These are phyloP conservation scores for Aspergillus caelatus DNA, from an alignment of 2,329 filamentous ascomycete species.

Conservation along the genomic window DNA sequence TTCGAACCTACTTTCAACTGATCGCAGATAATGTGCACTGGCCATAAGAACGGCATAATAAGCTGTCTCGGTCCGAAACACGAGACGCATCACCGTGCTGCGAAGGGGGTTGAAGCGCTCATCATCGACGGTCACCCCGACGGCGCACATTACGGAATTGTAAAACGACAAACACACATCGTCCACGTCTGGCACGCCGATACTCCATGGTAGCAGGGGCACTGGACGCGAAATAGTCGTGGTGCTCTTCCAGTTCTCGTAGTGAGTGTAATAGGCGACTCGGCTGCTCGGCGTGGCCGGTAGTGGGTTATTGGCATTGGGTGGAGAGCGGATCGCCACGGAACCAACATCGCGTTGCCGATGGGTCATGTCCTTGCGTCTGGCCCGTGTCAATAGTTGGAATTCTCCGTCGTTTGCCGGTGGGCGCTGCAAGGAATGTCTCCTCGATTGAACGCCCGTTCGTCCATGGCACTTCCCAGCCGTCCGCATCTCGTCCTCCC, in stretches of 20 bases:
- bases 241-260: neutral
- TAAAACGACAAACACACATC: constrained; percentile 8
- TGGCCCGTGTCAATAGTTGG: neutral
- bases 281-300: neutral
- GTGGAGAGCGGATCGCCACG: neutral
- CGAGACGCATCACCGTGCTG: constrained; percentile 11
- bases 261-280: neutral
- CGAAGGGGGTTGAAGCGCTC: constrained; percentile 8
- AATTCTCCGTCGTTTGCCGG: neutral
- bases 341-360: neutral
- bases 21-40: constrained; percentile 10
- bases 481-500: constrained; percentile 11
- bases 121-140: constrained; percentile 11
- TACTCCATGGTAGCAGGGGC: neutral
- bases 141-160: constrained; percentile 9
- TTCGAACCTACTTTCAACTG: neutral
- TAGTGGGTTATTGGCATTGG: neutral
- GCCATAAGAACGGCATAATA: constrained; percentile 13
- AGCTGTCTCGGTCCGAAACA: constrained; percentile 8
- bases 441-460: constrained; percentile 3
- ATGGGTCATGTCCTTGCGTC: neutral
- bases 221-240: neutral
- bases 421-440: neutral
- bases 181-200: neutral
- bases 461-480: constrained; percentile 12